Base-by-base conservation (phyloP, 768 basidiomycete genomes). In the Pisolithus orientalis region DNA sequence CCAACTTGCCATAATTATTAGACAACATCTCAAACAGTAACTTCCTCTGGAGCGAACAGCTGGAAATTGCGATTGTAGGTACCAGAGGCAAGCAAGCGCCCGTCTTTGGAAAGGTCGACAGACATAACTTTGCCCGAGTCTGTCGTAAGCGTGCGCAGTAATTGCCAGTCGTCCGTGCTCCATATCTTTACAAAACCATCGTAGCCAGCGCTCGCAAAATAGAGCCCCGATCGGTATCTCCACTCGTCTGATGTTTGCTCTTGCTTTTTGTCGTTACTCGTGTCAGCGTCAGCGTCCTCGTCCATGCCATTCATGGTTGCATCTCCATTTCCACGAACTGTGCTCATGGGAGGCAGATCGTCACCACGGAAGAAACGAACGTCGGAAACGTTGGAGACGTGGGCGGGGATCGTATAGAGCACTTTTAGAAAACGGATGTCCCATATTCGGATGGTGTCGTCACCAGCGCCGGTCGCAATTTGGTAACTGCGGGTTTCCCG, bases 71-170 rank as follows among this genome's bases (percentile, higher is more conserved):
- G 79, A 70, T 92, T 94, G 67, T 91, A 95, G 42, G 91, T 94
- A 37, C 94, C 94, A 5, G 87, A 88, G 4, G 85, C 94, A 42
- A 96, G 78, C 64, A 90, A 77, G 61, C 83, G 84, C 11, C 85
- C 90, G 66, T 95, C 91, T 50, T 77, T 77, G 27, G 85, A 83
- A 21, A 98, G 77, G 65, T 99, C 96, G 9, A 97, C 94, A 6
- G 90, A 91, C 96, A 98, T 99, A 54, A 97, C 94, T 70, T 97
- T 98, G n/a, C 94, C 93, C 27, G 88, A 86, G 64, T 98, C 95
- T 21, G 93, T 94, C 48, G 92, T 84, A 53, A 99, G 75, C 42
- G 88, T 88, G 56, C 85, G 80, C 48, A 96, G 77, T 42, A 94
- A 72, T 61, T 92, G 93, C 96, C 96, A 99, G 63, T 99, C 96